These are phyloP conservation scores for Kappamyces sp. DNA, from an alignment of 192 early-diverging fungal genomes.

Conservation along the genomic window DNA sequence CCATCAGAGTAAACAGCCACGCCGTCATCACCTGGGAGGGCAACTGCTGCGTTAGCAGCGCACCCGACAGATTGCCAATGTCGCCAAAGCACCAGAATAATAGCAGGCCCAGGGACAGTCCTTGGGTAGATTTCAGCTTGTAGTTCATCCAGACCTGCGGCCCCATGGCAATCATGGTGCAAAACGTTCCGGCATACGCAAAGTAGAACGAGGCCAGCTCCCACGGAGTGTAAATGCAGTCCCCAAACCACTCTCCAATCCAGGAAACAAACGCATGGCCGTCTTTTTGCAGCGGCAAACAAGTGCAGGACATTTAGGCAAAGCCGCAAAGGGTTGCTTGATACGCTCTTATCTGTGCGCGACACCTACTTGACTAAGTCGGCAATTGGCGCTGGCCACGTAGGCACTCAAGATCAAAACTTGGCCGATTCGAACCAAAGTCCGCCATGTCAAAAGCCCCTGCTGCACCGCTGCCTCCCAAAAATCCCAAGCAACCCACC, in stretches of 20 bases:
- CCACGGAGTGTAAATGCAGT: conserved; percentile 38
- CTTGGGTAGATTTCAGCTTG: conserved; percentile 29
- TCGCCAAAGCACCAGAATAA: conserved; percentile 36
- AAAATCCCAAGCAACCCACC: too few species aligned
- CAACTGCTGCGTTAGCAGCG: conserved; percentile 44
- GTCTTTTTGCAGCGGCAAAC: conserved; percentile 12
- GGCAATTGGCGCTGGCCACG: too few species aligned
- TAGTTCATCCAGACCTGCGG: conserved; percentile 46
- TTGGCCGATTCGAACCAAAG: too few species aligned
- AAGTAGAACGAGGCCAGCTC: conserved; percentile 28
- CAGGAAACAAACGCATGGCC: conserved; percentile 25
- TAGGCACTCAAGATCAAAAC: too few species aligned
- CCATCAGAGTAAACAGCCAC: conserved; percentile 35
- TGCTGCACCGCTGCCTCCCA: too few species aligned
- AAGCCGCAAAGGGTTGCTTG: conserved; percentile 9
- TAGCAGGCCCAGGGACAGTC: conserved; percentile 37
- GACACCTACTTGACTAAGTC: too few species aligned
- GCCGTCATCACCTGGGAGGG: conserved; percentile 31
- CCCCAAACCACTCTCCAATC: conserved; percentile 38
- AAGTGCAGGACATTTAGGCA: conserved; percentile 11
- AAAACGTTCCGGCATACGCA: conserved; percentile 27
- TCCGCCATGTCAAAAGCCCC: too few species aligned
- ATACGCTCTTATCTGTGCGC: too few species aligned
- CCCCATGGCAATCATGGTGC: conserved; percentile 33
- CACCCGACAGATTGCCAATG: conserved; percentile 33